Conservation (phyloP, 2,329 filamentous ascomycete genomes). For the Aspergillus floridensis region DNA sequence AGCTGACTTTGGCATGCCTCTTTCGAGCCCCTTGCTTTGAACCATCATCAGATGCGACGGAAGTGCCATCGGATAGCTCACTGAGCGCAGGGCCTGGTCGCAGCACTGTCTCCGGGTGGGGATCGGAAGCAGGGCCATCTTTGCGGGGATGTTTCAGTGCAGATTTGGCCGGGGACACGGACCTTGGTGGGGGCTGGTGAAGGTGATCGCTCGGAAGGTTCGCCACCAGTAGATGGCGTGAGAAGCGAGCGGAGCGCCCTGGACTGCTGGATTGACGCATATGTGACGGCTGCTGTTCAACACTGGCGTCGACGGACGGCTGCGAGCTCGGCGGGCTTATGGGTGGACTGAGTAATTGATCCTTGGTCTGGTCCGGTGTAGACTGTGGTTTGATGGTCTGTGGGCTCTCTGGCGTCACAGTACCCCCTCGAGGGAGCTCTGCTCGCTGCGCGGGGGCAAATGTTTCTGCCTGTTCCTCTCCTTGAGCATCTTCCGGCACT, state of each 20-base stretch:
- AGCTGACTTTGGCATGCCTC: constrained; percentile 64
- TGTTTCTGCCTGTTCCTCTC: constrained; percentile 33
- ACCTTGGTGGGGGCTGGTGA: constrained; percentile 59
- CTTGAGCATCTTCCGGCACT: constrained; percentile 43
- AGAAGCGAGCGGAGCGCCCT: constrained; percentile 57
- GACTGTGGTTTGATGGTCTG: constrained; percentile 10
- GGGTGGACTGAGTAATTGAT: constrained; percentile 14
- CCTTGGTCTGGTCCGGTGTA: constrained; percentile 12
- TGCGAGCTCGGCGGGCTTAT: constrained; percentile 23
- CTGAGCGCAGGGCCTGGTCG: constrained; percentile 42
- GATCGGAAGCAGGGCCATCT: constrained; percentile 38
- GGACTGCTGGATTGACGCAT: constrained; percentile 49
- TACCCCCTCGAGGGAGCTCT: not conserved
- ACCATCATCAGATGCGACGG: constrained; percentile 47
- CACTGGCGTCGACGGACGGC: constrained; percentile 15
- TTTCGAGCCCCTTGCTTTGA: constrained; percentile 46
- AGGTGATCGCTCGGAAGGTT: constrained; percentile 44
- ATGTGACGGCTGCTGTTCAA: constrained; percentile 17
- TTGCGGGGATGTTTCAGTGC: constrained; percentile 58
- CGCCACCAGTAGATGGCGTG: constrained; percentile 50
- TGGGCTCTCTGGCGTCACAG: constrained; percentile 8
- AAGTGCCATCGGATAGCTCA: constrained; percentile 58
- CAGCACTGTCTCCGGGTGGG: constrained; percentile 19
- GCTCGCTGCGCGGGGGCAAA: constrained; percentile 1
- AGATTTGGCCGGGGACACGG: constrained; percentile 61